Percentiles rank a stretch among this genome's conserved stretches.
These are phyloP conservation scores for Talaromyces wortmannii DNA, from an alignment of 495 filamentous ascomycete genomes.

Conservation along the genomic window DNA sequence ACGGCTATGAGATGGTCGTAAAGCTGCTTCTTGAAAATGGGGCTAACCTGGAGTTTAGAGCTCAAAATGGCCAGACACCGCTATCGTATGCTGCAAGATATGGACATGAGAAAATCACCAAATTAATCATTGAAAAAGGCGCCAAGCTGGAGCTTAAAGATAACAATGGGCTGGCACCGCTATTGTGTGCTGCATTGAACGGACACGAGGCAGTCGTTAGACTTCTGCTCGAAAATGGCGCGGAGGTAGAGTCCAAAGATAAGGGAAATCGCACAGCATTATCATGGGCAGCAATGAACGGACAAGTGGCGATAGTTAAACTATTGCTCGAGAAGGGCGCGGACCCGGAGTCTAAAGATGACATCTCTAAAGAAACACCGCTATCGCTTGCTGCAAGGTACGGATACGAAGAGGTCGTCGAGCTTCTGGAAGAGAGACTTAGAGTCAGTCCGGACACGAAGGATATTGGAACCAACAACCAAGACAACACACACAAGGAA, in stretches of 20 bases:
- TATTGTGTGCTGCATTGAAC: not conserved
- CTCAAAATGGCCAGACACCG: not conserved
- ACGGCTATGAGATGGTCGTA: not conserved
- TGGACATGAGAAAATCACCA: slow-evolving; percentile 12
- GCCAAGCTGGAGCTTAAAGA: slow-evolving; percentile 8
- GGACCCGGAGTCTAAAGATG: slow-evolving; percentile 14
- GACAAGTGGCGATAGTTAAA: slow-evolving; percentile 1
- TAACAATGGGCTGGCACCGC: not conserved
- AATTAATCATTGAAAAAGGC: slow-evolving; percentile 14
- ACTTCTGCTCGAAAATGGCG: not conserved
- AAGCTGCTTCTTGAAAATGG: too few species aligned
- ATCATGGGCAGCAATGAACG: not conserved
- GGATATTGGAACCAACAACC: too few species aligned
- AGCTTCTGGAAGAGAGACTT: too few species aligned
- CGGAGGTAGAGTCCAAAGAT: not conserved
- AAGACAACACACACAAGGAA: too few species aligned
- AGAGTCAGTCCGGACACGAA: too few species aligned
- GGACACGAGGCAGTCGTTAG: slow-evolving; percentile 2
- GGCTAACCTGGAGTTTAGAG: not conserved
- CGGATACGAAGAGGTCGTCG: slow-evolving; percentile 13
- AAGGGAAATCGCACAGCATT: not conserved
- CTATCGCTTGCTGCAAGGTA: slow-evolving; percentile 13
- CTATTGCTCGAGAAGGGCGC: slow-evolving; percentile 6
- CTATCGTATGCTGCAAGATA: slow-evolving; percentile 10
- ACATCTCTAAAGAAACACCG: slow-evolving; percentile 9